Evolutionary conservation across 108 stramenopile genomes (phyloP), one percentile per base, ranked within the genome.

Genomic region (Pseudonitzschia delicatissima): DNA sequence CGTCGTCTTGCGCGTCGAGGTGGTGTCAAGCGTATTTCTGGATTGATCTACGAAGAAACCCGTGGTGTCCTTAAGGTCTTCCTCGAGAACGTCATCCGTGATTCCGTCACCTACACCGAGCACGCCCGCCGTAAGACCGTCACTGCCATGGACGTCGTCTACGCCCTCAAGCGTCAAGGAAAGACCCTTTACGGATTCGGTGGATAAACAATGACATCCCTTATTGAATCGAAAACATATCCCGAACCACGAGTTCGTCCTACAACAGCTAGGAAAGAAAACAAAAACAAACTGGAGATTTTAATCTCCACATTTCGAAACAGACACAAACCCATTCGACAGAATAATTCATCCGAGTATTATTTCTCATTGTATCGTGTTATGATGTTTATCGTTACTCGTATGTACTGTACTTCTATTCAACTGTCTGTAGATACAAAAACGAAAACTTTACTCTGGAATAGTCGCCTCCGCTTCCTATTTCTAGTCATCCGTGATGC

Each of bases 1-100:
- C 94, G 97, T 59, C 96, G 97, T 87, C 87, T 99, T 57, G 98
- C 98, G 26, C 96, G 98, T 82, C 95, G 97, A 88, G 98, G 98
- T 52, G 87, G 94, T 79, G 97, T 99, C 60, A 99, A 99, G 88
- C 97, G 98, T 88, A 99, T 99, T 90, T 96, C 94, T 31, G 97
- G 98, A 64, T 86, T 97, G 80, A 97, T 98, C 87, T 98, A 98
- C 87, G 98, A 98, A 72, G 90, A 92, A 71, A 89, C 90, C 60
- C 87, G 87, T 66, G 90, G 87, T 83, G 92, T 92, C 62, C 86
- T 98, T 66, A 96, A 96, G 76, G 86, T 87, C 48, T 90, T 90
- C 71, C 76, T 90, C 39, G 89, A 90, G 77, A 91, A 91, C 64
- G 84, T 91, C 64, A 94, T 94, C 66, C 82, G 88, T 63, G 87